Evolutionary conservation across 208 protist genomes (phyloP).

Genomic region (Trypanosoma scelopori): DNA sequence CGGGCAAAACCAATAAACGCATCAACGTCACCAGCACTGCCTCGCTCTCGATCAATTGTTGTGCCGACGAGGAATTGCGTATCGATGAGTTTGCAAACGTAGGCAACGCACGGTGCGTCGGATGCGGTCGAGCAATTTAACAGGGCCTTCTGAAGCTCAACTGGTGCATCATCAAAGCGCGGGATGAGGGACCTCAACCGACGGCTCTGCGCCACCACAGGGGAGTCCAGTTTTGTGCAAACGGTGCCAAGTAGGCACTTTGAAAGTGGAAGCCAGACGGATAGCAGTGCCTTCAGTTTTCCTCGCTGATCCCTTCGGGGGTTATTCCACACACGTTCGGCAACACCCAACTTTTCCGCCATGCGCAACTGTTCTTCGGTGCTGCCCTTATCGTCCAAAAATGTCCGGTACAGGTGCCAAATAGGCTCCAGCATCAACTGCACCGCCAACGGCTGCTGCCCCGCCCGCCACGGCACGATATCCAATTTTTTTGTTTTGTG

Average conservation of each 20-base stretch:
- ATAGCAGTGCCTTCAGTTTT: slow-evolving; percentile 88
- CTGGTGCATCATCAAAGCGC: slow-evolving; percentile 42
- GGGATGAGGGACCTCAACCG: slow-evolving; percentile 73
- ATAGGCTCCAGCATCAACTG: slow-evolving; percentile 96
- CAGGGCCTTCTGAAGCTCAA: slow-evolving; percentile 42
- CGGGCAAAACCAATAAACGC: slow-evolving; percentile 96
- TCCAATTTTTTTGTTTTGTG: slow-evolving; percentile 92
- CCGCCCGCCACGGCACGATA: slow-evolving; percentile 56
- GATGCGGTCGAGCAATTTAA: slow-evolving; percentile 54
- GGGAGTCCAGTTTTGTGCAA: slow-evolving; percentile 85
- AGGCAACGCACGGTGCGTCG: slow-evolving; percentile 78
- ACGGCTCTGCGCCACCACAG: slow-evolving; percentile 79
- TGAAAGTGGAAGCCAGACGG: slow-evolving; percentile 94
- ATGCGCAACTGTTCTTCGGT: slow-evolving; percentile 60
- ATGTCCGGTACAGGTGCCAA: slow-evolving; percentile 94
- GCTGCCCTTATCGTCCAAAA: slow-evolving; percentile 78
- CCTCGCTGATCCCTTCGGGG: slow-evolving; percentile 51
- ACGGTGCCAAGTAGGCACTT: slow-evolving; percentile 88
- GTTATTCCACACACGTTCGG: slow-evolving; percentile 77
- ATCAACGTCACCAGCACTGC: slow-evolving; percentile 46
- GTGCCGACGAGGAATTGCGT: slow-evolving; percentile 81
- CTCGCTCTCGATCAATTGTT: slow-evolving; percentile 33
- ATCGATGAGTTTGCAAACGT: slow-evolving; percentile 86
- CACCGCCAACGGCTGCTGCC: slow-evolving; percentile 93
- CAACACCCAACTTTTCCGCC: slow-evolving; percentile 62